These are phyloP conservation scores for Radiomyces spectabilis DNA, from an alignment of 192 early-diverging fungal genomes.

Conservation along the genomic window DNA sequence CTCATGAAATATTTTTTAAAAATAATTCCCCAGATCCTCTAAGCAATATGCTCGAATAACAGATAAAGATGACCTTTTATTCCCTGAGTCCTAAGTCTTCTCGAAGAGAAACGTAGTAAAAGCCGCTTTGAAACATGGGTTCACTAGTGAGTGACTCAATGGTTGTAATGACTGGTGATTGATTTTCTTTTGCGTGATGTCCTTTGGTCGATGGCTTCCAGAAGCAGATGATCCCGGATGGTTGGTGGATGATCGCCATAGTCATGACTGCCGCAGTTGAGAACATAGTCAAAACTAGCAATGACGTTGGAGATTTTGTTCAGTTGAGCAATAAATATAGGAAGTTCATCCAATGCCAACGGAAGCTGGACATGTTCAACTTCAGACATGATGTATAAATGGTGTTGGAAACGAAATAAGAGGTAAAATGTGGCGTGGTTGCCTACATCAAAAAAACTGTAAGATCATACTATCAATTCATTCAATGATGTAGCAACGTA, in stretches of 20 bases:
- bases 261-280: constrained; percentile 2
- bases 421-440: constrained; percentile 7
- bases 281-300: constrained; percentile 3
- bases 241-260: not conserved
- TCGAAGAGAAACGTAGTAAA: no score
- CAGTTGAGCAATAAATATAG: constrained; percentile 5
- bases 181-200: constrained; percentile 4
- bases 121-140: no score
- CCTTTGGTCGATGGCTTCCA: not conserved
- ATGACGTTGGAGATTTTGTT: no score
- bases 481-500: not conserved
- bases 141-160: constrained; percentile 1
- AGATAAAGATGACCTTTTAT: no score
- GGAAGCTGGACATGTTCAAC: constrained; percentile 1
- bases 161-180: not conserved
- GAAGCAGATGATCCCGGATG: not conserved
- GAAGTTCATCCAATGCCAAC: not conserved
- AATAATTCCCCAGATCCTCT: no score
- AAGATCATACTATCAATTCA: constrained; percentile 2
- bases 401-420: not conserved
- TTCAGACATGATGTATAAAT: constrained; percentile 4
- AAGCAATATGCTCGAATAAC: no score
- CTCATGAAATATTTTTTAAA: no score
- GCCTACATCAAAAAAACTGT: constrained; percentile 1
- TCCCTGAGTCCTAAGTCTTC: no score